Conservation (phyloP, 1,284 basidiomycete genomes). For the Peniophora sp. region DNA sequence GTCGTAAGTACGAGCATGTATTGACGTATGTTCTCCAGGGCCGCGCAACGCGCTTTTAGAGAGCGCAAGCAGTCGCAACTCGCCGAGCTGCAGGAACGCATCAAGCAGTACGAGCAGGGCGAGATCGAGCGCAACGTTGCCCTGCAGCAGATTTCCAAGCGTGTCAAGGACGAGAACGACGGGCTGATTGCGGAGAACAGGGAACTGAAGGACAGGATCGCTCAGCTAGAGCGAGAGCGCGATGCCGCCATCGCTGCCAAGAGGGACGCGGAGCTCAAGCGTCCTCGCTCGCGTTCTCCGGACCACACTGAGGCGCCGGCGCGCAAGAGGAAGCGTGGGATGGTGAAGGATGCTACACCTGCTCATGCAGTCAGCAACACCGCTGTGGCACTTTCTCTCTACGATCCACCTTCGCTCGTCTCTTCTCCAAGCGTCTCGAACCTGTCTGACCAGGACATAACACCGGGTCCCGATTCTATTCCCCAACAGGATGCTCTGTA, state of each 20-base stretch:
- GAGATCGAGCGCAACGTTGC: constrained; percentile 87
- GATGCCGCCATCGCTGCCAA: constrained; percentile 11
- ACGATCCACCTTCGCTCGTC: constrained; percentile 32
- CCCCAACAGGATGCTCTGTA: constrained; percentile 21
- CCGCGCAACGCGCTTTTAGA: constrained; percentile 85
- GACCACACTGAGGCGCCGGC: constrained; percentile 19
- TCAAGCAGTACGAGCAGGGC: constrained; percentile 83
- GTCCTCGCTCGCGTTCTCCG: constrained; percentile 25
- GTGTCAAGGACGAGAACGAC: constrained; percentile 84
- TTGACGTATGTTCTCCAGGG: constrained; percentile 37
- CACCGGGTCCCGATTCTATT: constrained; percentile 31
- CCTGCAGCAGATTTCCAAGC: constrained; percentile 78
- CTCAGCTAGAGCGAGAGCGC: constrained; percentile 39
- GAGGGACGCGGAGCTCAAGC: constrained; percentile 40
- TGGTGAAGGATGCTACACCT: not conserved
- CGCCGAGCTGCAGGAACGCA: constrained; percentile 81
- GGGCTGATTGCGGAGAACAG: constrained; percentile 58
- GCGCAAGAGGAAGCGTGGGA: constrained; percentile 39
- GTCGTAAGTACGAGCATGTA: not conserved
- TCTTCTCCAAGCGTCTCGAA: constrained; percentile 46
- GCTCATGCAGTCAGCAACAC: constrained; percentile 19
- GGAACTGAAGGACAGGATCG: constrained; percentile 51
- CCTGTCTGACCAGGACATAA: constrained; percentile 36
- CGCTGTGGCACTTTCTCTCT: constrained; percentile 16
- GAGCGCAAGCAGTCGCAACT: constrained; percentile 89